phyloP scores from a whole-genome alignment of 768 basidiomycete species.

The Russula dissimulans region DNA sequence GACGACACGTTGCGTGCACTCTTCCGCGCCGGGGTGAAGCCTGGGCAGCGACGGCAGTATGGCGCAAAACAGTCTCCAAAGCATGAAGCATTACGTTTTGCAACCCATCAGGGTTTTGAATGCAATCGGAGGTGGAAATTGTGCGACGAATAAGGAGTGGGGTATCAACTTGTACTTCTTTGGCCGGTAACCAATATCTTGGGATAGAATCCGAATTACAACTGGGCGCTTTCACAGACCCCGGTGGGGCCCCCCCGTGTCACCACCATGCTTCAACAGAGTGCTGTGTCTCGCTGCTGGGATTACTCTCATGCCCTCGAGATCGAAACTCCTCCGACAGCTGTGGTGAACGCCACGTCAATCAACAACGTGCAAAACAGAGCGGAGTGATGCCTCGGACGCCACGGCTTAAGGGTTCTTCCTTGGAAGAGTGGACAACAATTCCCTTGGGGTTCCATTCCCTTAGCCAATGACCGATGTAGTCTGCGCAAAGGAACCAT shows the following conservation, averaged over 20 bases:
- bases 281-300: constrained; percentile 1
- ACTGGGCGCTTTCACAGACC: background rate
- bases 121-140: constrained; percentile 18
- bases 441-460: constrained; percentile 1
- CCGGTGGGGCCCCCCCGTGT: constrained; percentile 5
- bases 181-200: background rate
- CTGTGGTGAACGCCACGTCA: background rate
- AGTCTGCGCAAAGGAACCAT: background rate
- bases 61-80: constrained; percentile 13
- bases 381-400: background rate
- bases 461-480: background rate
- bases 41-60: constrained; percentile 8
- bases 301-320: background rate
- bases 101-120: constrained; percentile 12
- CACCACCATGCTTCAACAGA: constrained; percentile 5
- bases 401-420: background rate
- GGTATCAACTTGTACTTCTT: constrained; percentile 12
- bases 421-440: background rate
- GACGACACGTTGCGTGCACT: constrained; percentile 7
- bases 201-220: background rate
- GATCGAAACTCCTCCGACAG: constrained; percentile 1
- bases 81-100: constrained; percentile 19
- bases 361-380: background rate
- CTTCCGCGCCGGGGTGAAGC: constrained; percentile 5
- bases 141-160: constrained; percentile 12